These are phyloP conservation scores for Nematocida minor DNA, from an alignment of 371 early-diverging fungal genomes.

Conservation along the genomic window DNA sequence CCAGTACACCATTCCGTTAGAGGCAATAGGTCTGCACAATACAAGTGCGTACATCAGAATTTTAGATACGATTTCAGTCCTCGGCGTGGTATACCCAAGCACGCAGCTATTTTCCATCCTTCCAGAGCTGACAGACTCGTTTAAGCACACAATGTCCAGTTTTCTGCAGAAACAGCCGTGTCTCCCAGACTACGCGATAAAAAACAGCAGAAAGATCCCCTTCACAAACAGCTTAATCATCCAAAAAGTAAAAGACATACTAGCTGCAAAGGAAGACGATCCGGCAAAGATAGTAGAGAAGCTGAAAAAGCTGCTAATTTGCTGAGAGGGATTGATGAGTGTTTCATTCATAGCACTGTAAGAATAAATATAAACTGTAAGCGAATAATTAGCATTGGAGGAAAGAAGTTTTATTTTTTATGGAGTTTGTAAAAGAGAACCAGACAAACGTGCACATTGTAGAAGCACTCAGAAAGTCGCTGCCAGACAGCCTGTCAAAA, in stretches of 20 bases:
- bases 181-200: background rate
- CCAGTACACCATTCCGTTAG: background rate
- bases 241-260: background rate
- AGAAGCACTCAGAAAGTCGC: background rate
- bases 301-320: background rate
- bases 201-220: background rate
- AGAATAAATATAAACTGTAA: too few species aligned
- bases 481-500: background rate
- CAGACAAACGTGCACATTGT: background rate
- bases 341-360: too few species aligned
- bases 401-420: background rate
- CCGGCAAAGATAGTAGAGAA: background rate
- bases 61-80: background rate
- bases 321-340: too few species aligned
- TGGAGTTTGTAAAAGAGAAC: constrained; percentile 16
- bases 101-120: background rate
- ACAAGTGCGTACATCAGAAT: background rate
- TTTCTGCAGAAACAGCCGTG: background rate
- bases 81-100: background rate
- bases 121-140: background rate
- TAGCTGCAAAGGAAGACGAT: background rate
- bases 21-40: background rate
- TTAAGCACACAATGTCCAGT: background rate
- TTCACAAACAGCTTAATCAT: background rate
- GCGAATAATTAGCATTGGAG: too few species aligned